phyloP scores from a whole-genome alignment of 139 green algal species.

The Desmodesmus armatus region DNA sequence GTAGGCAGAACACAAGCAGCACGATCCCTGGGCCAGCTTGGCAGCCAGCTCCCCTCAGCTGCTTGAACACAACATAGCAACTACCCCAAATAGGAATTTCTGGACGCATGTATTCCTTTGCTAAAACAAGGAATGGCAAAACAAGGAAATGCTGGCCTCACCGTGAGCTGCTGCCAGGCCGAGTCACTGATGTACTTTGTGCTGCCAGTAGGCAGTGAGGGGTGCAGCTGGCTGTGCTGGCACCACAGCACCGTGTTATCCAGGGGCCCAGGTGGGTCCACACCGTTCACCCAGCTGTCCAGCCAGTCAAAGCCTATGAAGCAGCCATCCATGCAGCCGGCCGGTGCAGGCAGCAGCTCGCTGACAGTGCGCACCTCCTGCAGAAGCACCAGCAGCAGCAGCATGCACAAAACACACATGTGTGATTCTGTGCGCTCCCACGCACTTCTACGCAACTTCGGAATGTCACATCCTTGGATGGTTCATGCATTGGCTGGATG shows the following conservation, averaged over 20 bases:
- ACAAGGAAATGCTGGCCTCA: slow-evolving; percentile 5
- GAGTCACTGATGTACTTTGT: slow-evolving; percentile 47
- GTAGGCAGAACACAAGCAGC: slow-evolving; percentile 48
- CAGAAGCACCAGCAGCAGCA: not conserved
- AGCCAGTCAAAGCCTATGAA: slow-evolving; percentile 54
- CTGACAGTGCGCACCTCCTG: slow-evolving; percentile 33
- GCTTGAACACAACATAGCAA: slow-evolving; percentile 3
- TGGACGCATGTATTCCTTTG: not conserved
- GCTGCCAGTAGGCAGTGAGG: slow-evolving; percentile 37
- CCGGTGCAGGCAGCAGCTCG: not conserved
- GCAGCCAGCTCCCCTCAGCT: slow-evolving; percentile 37
- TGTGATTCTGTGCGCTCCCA: no score
- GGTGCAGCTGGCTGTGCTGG: slow-evolving; percentile 64
- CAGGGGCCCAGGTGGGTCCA: slow-evolving; percentile 44
- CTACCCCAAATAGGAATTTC: not conserved
- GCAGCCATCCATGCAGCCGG: not conserved
- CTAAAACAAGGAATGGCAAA: not conserved
- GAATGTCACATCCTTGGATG: no score
- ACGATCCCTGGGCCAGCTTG: slow-evolving; percentile 40
- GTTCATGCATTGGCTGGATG: no score
- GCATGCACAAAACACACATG: not conserved
- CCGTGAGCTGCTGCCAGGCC: slow-evolving; percentile 50
- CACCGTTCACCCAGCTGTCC: slow-evolving; percentile 52
- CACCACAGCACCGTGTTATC: slow-evolving; percentile 71
- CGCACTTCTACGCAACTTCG: no score